phyloP scores from a whole-genome alignment of 1,284 basidiomycete genomes.

The Leccinum variabile region DNA sequence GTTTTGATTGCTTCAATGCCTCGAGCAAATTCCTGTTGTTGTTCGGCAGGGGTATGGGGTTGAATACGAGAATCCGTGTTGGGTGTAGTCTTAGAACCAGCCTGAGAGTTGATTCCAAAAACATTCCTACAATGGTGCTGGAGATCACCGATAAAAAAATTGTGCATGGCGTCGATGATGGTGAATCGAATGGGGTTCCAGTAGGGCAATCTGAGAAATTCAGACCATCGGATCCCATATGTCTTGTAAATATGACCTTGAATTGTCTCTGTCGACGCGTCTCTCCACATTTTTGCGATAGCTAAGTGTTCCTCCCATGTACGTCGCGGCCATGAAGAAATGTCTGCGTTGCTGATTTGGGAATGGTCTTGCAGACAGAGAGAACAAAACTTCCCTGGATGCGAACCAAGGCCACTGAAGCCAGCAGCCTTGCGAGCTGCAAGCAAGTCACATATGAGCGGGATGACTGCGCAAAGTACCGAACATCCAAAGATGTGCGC shows the following conservation, averaged over 20 bases:
- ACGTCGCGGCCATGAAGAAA: conserved; percentile 22
- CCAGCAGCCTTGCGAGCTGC: too few species aligned
- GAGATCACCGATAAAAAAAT: not conserved
- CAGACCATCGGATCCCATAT: not conserved
- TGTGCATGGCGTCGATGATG: conserved; percentile 5
- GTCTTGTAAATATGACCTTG: conserved; percentile 4
- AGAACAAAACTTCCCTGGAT: too few species aligned
- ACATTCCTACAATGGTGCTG: conserved; percentile 2
- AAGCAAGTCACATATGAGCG: too few species aligned
- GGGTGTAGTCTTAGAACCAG: too few species aligned
- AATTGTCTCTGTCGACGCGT: conserved; percentile 1
- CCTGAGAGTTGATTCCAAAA: not conserved
- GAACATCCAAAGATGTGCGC: too few species aligned
- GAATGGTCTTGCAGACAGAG: conserved; percentile 29
- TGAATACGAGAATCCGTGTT: not conserved
- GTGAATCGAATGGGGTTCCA: conserved; percentile 1
- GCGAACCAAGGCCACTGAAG: too few species aligned
- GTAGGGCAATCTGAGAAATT: conserved; percentile 2
- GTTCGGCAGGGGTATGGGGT: too few species aligned
- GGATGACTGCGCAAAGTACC: too few species aligned
- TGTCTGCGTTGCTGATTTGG: conserved; percentile 33
- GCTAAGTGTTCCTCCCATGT: conserved; percentile 19
- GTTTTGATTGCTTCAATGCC: too few species aligned
- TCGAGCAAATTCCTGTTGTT: too few species aligned
- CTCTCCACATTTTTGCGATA: conserved; percentile 18